Conservation (phyloP, 371 early-diverging fungal species). For the Mortierella sp. region DNA sequence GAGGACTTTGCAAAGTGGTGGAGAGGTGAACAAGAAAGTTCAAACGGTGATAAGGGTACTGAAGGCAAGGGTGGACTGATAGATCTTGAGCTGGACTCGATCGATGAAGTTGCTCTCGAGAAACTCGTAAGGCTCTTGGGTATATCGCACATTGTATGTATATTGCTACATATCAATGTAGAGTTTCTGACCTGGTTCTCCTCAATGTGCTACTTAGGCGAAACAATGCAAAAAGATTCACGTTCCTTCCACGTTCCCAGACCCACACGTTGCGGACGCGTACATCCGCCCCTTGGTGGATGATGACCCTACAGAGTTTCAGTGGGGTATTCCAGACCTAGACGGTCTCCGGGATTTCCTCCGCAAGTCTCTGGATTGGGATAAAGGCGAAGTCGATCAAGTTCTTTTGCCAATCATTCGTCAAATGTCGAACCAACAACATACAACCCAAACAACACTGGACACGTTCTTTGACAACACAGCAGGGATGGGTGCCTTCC, state of each 20-base stretch:
- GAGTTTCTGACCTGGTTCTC: neutral
- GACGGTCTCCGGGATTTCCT: slow-evolving; percentile 78
- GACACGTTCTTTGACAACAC: slow-evolving; percentile 57
- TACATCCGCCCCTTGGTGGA: slow-evolving; percentile 88
- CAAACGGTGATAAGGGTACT: neutral
- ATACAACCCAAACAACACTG: slow-evolving; percentile 58
- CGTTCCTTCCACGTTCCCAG: slow-evolving; percentile 74
- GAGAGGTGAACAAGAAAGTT: slow-evolving; percentile 49
- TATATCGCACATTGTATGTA: neutral
- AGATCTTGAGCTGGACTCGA: slow-evolving; percentile 35
- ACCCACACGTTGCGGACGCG: slow-evolving; percentile 78
- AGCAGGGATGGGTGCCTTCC: slow-evolving; percentile 32
- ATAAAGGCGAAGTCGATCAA: slow-evolving; percentile 63
- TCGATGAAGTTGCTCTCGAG: slow-evolving; percentile 63
- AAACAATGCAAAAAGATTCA: slow-evolving; percentile 47
- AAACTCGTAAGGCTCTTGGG: slow-evolving; percentile 66
- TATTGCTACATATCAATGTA: neutral
- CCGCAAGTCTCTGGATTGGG: slow-evolving; percentile 66
- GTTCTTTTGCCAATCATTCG: slow-evolving; percentile 83
- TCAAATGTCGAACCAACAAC: slow-evolving; percentile 61
- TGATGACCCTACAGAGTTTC: slow-evolving; percentile 67
- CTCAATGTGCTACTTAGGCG: slow-evolving; percentile 10
- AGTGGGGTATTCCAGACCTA: slow-evolving; percentile 89
- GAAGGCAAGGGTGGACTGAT: slow-evolving; percentile 17
- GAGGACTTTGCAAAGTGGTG: slow-evolving; percentile 74